Base-by-base conservation (phyloP, 2,329 filamentous ascomycete genomes). In the Podosphaera xanthii region DNA sequence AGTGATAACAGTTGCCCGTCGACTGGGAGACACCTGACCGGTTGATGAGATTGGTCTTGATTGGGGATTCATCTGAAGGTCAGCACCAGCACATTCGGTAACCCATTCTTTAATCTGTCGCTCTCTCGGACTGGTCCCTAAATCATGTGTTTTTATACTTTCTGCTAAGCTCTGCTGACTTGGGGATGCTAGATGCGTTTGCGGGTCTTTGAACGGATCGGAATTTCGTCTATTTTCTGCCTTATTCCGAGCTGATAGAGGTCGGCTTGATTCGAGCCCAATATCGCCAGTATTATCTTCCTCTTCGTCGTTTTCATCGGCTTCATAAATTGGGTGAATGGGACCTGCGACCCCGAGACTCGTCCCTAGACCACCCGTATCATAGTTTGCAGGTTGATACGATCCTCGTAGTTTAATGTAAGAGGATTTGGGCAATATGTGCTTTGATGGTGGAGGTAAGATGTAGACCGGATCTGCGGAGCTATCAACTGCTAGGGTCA, bases 281-380 rank as follows among this genome's bases (percentile, higher is more conserved):
- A 42, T 8, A 14, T 52, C 49, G 6, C 57, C 60, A 4, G 61
- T 58, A 6, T 54, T 60, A 30, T 60, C 57, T 14, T 59, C 46
- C 8, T 57, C 58, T 44, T 62, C 59, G 34, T 65, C 65, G 34
- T 72, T 72, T 60, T 79, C 77, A 57, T 81, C 77, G 62, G 82
- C 80, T 60, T 83, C 80, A 10, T 81, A 79, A 53, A 84, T 84
- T 0, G 79, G 78, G 65, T 82, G 80, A 34, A 83, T 83, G 33
- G 73, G 71, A 2, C 76, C 75, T 38, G 76, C 75, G 54, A 67
- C 69, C 6, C 73, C 73, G 22, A 75, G 73, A 60, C 71, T 74
- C 38, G 73, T 67, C 50, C 49, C 56, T 7, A 33, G 52, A 34
- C 57, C 63, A 42, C 64, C 63, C 38, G 77, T 75, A 63, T 75